Conservation (phyloP, 257 asterid genomes). For the Penstemon barbatus region DNA sequence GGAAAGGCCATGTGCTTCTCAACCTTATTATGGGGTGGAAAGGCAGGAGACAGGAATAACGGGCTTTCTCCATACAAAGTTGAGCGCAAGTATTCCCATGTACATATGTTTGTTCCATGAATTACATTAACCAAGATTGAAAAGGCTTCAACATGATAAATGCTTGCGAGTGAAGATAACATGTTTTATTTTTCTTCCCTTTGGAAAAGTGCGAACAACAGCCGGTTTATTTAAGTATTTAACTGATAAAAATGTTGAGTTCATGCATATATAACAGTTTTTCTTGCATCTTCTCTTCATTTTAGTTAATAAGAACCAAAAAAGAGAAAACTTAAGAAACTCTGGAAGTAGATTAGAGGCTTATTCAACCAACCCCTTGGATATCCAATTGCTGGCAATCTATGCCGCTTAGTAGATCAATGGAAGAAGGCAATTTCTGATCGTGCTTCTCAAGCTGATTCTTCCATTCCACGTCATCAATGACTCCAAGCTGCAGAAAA, state of each 20-base stretch:
- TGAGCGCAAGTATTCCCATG: too few relatives aligned
- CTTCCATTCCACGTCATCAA: constrained; percentile 48
- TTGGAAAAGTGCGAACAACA: background rate
- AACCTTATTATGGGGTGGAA: too few relatives aligned
- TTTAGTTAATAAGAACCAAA: background rate
- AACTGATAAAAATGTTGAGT: background rate
- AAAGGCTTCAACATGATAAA: background rate
- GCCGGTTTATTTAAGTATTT: constrained; percentile 4
- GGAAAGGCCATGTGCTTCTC: too few relatives aligned
- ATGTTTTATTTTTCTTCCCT: background rate
- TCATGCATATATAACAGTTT: too few relatives aligned
- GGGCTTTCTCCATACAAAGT: too few relatives aligned
- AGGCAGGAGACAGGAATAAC: too few relatives aligned
- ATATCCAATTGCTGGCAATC: constrained; percentile 45
- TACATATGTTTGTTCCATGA: background rate
- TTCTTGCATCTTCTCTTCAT: too few relatives aligned
- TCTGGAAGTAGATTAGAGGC: background rate
- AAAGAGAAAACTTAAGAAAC: background rate
- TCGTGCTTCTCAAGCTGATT: constrained; percentile 31
- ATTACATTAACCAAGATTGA: background rate
- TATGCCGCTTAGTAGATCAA: constrained; percentile 38
- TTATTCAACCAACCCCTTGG: constrained; percentile 55
- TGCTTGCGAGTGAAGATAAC: background rate
- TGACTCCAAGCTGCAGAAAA: constrained; percentile 50
- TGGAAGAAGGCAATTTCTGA: constrained; percentile 52